Conservation (phyloP, 1,284 basidiomycete genomes). For the Cutaneotrichosporon mucoides region DNA sequence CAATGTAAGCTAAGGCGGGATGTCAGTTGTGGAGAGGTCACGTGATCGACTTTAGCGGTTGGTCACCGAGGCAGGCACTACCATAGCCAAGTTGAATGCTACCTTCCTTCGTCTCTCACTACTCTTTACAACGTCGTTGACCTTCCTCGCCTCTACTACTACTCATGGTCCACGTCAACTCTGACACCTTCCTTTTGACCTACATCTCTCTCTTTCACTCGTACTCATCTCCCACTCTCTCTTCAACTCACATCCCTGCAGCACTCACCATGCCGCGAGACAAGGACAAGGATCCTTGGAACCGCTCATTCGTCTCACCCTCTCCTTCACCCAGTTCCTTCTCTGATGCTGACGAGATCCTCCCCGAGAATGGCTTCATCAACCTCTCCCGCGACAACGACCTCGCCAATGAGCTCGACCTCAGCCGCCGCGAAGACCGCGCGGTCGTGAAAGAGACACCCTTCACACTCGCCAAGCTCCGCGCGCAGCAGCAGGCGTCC, state of each 20-base stretch:
- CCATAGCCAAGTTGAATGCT: too few relatives aligned
- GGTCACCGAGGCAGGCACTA: too few relatives aligned
- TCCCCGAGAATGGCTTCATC: not conserved
- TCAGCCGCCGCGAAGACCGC: constrained; percentile 22
- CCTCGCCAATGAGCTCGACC: constrained; percentile 20
- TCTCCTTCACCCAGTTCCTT: constrained; percentile 9
- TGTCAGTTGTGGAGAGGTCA: constrained; percentile 1
- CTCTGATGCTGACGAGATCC: constrained; percentile 6
- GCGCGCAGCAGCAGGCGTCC: not conserved
- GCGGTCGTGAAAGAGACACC: constrained; percentile 22
- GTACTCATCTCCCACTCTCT: not conserved
- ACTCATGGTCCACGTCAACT: too few relatives aligned
- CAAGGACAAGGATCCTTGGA: not conserved
- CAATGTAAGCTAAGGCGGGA: too few relatives aligned
- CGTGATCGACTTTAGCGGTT: constrained; percentile 8
- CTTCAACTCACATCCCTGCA: not conserved
- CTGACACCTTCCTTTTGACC: not conserved
- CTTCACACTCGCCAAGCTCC: constrained; percentile 23
- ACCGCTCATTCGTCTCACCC: constrained; percentile 4
- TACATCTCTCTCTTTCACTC: not conserved
- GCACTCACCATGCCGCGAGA: not conserved
- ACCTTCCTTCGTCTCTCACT: not conserved
- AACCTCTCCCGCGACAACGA: constrained; percentile 11
- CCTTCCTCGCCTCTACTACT: too few relatives aligned
- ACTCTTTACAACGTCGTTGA: not conserved